phyloP scores from a whole-genome alignment of 2,329 filamentous ascomycete genomes.

The Beauveria varroae region DNA sequence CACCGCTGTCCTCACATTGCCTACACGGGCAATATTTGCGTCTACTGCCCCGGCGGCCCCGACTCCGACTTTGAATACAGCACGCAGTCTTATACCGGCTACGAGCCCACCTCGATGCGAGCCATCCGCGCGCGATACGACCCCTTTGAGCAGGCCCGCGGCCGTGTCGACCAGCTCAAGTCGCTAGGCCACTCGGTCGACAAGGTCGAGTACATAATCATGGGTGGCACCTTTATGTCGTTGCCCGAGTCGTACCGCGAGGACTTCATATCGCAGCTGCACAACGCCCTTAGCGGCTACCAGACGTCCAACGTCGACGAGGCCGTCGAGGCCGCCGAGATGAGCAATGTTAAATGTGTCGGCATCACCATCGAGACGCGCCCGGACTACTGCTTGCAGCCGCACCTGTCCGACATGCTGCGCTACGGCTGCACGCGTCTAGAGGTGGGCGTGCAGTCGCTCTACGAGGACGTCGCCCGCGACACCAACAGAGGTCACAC shows the following conservation, averaged over 20 bases:
- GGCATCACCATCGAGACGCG: slow-evolving; percentile 97
- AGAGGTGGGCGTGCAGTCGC: slow-evolving; percentile 89
- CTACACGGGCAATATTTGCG: slow-evolving; percentile 97
- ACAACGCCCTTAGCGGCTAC: slow-evolving; percentile 95
- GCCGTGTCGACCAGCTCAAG: slow-evolving; percentile 93
- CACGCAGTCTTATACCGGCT: slow-evolving; percentile 96
- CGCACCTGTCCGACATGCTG: slow-evolving; percentile 93
- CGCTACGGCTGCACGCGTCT: slow-evolving; percentile 95
- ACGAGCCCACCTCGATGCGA: slow-evolving; percentile 97
- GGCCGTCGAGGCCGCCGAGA: slow-evolving; percentile 86
- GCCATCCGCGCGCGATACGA: slow-evolving; percentile 96
- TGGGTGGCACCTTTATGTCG: slow-evolving; percentile 99
- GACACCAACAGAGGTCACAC: slow-evolving; percentile 97
- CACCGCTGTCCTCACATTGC: slow-evolving; percentile 96
- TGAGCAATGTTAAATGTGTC: slow-evolving; percentile 96
- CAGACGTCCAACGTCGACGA: slow-evolving; percentile 92
- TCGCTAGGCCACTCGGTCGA: slow-evolving; percentile 93
- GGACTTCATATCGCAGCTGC: slow-evolving; percentile 88
- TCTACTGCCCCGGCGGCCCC: slow-evolving; percentile 95
- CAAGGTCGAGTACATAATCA: slow-evolving; percentile 99
- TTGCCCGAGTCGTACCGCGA: slow-evolving; percentile 82
- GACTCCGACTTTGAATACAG: slow-evolving; percentile 99
- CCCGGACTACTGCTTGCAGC: slow-evolving; percentile 92
- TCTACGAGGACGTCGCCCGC: slow-evolving; percentile 97
- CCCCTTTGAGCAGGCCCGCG: slow-evolving; percentile 93